Evolutionary conservation across 352 stramenopile genomes (phyloP).

Genomic region (Globisporangium echinulatum): DNA sequence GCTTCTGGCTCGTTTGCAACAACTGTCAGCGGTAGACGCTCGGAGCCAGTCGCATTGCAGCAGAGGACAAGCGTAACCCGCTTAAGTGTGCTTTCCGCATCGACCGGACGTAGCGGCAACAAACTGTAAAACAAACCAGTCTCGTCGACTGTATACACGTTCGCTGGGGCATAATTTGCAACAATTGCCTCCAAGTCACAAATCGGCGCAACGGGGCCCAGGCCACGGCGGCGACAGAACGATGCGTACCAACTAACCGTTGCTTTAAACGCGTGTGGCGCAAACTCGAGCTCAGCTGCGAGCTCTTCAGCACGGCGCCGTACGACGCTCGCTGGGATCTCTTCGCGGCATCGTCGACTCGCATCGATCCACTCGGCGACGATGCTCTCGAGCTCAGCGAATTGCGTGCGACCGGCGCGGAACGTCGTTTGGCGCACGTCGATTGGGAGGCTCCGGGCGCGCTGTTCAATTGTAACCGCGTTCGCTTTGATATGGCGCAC

Average conservation of each 20-base stretch:
- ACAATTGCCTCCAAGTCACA: slow-evolving; percentile 8
- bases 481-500: slow-evolving; percentile 14
- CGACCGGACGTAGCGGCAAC: slow-evolving; percentile 2
- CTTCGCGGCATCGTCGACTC: slow-evolving; percentile 10
- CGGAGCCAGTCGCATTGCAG: slow-evolving; percentile 11
- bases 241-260: slow-evolving; percentile 7
- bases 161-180: slow-evolving; percentile 1
- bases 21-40: slow-evolving; percentile 8
- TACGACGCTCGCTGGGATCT: slow-evolving; percentile 9
- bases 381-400: slow-evolving; percentile 10
- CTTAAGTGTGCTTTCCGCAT: slow-evolving; percentile 1
- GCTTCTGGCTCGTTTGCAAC: slow-evolving; percentile 2
- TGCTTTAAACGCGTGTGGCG: slow-evolving; percentile 6
- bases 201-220: slow-evolving; percentile 4
- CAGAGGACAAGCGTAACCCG: slow-evolving; percentile 14
- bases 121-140: slow-evolving; percentile 12
- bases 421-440: slow-evolving; percentile 13
- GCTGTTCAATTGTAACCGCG: neutral
- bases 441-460: slow-evolving; percentile 4
- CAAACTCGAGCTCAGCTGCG: slow-evolving; percentile 6
- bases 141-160: slow-evolving; percentile 15
- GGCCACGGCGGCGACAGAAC: slow-evolving; percentile 7
- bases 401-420: slow-evolving; percentile 3
- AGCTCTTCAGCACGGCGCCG: slow-evolving; percentile 6
- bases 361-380: slow-evolving; percentile 10